Base-by-base conservation (phyloP, 805 yeast genomes). In the Candida railenensis region DNA sequence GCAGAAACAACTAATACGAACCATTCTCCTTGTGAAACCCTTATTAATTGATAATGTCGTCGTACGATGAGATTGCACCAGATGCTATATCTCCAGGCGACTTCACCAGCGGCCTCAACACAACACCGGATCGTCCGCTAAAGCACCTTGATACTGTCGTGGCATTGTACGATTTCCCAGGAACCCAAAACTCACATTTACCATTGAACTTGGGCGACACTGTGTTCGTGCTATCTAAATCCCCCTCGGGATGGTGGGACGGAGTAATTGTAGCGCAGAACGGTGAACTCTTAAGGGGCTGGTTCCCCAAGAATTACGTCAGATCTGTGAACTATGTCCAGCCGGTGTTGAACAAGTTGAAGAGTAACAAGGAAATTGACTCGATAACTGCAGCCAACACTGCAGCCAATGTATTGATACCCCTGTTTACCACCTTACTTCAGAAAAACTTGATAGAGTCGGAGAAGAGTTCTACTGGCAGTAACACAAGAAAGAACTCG, bases 211-310 rank as follows among this genome's bases (percentile, higher is more conserved):
- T 76, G n/a, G 92, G 90, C 16, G 95, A 87, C 52, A 74, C 85
- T 2, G 67, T 89, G 1, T 78, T 84, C 53, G 94, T 89, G 12
- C 59, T 87, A n/a, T 61, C 75, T 14, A 85, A 85, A 49, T 71
- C 80, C 14, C 78, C 76, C 34, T 62, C 81, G 2, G 87, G 89
- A 2, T 89, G 96, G 96, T 88, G 95, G 94, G 96, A 89, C 62
- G 96, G 96, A 9, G 73, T 85, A 15, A 43, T 64, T 4, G 44
- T 62, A 53, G 70, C 33, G 42, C 55, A 48, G 46, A 55, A 48
- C 50, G 77, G 77, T 4, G 76, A 70, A 3, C 62, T 76, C 4
- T 56, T 60, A 34, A 74, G 95, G 58, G 96, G 96, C 54, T 89
- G 96, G 96, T 87, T 89, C 67, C 96, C 96, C 15, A 77, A 77